A percentile compares a stretch with the other conserved stretches of the same genome.
These are phyloP conservation scores for Sporodiniella umbellata DNA, from an alignment of 371 early-diverging fungal species.

Conservation along the genomic window DNA sequence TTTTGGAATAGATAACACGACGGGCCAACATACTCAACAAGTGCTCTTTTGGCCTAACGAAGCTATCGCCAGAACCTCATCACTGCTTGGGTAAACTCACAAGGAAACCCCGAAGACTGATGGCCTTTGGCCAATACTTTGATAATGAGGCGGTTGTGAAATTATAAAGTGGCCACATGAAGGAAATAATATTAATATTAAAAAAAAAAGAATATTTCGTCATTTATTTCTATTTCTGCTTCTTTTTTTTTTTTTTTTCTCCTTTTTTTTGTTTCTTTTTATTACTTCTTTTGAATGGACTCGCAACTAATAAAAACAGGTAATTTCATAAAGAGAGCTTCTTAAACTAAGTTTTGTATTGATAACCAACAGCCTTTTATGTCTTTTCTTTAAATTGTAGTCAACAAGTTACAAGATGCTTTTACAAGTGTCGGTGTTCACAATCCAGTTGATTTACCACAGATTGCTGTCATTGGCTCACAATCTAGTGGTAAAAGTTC, in stretches of 20 bases:
- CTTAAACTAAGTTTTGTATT: not conserved
- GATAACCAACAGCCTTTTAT: not conserved
- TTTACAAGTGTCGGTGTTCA: constrained; percentile 94
- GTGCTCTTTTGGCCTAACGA: too few relatives aligned
- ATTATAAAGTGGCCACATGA: too few relatives aligned
- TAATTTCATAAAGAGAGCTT: constrained; percentile 8
- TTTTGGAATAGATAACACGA: too few relatives aligned
- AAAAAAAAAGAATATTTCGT: not conserved
- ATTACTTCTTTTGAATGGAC: constrained; percentile 50
- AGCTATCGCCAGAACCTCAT: too few relatives aligned
- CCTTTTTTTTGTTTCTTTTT: not conserved
- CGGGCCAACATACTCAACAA: too few relatives aligned
- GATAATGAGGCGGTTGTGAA: too few relatives aligned
- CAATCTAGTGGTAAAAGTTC: constrained; percentile 98
- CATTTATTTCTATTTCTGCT: not conserved
- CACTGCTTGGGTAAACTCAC: too few relatives aligned
- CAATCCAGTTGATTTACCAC: constrained; percentile 98
- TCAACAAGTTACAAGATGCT: constrained; percentile 95
- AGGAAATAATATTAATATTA: not conserved
- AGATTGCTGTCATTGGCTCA: constrained; percentile 97
- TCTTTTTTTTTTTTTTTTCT: not conserved
- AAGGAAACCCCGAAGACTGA: too few relatives aligned
- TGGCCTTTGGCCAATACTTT: too few relatives aligned
- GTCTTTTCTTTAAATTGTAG: constrained; percentile 13
- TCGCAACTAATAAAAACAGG: constrained; percentile 52